A percentile compares a stretch with the other conserved stretches of the same genome.
Conservation (phyloP, 2,329 filamentous ascomycete genomes). For the Penicillium vulpinum region DNA sequence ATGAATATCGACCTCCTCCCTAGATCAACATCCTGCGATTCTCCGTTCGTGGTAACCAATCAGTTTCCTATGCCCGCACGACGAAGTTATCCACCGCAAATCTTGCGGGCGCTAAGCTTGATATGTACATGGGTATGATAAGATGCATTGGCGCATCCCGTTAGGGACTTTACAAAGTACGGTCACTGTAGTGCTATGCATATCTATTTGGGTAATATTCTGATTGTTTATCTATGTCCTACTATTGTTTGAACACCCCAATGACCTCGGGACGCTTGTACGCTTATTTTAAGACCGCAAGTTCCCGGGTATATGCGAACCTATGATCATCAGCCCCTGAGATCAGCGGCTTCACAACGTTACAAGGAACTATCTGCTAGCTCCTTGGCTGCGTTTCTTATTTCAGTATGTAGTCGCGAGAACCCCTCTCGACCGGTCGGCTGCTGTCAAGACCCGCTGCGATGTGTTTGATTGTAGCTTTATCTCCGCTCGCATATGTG, state of each 20-base stretch:
- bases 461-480: background rate
- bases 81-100: background rate
- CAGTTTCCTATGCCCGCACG: background rate
- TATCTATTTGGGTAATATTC: background rate
- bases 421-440: slow-evolving; percentile 6
- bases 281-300: background rate
- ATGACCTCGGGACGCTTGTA: too few species aligned
- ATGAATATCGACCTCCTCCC: background rate
- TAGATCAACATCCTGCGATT: background rate
- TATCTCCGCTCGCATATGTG: background rate
- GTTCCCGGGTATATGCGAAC: slow-evolving; percentile 1
- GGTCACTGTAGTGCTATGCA: background rate
- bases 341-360: slow-evolving; percentile 1
- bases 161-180: background rate
- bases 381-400: slow-evolving; percentile 13
- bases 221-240: background rate
- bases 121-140: background rate
- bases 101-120: slow-evolving; percentile 16
- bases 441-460: slow-evolving; percentile 6
- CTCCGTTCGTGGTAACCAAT: background rate
- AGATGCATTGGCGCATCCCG: background rate
- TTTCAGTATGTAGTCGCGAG: slow-evolving; percentile 4
- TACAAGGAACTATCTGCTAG: slow-evolving; percentile 10
- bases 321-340: slow-evolving; percentile 1
- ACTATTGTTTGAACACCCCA: background rate